Evolutionary conservation across 2,329 filamentous ascomycete genomes (phyloP).

Genomic region (Thermomyces lanuginosus): DNA sequence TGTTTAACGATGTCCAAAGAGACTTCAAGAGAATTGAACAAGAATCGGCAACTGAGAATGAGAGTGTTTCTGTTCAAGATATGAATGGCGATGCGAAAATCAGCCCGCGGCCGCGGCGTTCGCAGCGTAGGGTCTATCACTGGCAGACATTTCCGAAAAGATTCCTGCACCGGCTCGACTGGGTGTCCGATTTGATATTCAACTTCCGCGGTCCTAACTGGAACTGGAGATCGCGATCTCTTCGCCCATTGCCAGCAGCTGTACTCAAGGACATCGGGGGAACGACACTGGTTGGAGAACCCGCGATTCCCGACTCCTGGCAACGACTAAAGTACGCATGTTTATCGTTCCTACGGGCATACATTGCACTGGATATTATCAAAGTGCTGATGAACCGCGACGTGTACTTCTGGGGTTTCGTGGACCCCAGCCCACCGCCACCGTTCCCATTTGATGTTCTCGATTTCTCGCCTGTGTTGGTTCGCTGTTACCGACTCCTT

Average conservation of each 20-base stretch:
- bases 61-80: too few relatives aligned
- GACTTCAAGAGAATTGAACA: constrained; percentile 42
- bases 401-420: constrained; percentile 53
- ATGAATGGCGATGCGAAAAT: background rate
- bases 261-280: constrained; percentile 12
- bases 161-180: constrained; percentile 39
- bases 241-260: constrained; percentile 21
- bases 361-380: constrained; percentile 52
- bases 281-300: constrained; percentile 4
- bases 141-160: constrained; percentile 40
- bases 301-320: constrained; percentile 20
- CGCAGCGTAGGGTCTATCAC: constrained; percentile 17
- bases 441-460: constrained; percentile 29
- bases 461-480: constrained; percentile 27
- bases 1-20: constrained; percentile 39
- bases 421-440: constrained; percentile 32
- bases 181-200: constrained; percentile 40
- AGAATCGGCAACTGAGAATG: too few relatives aligned
- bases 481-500: constrained; percentile 41
- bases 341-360: constrained; percentile 37
- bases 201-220: constrained; percentile 45
- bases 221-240: constrained; percentile 39
- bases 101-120: background rate
- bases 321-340: constrained; percentile 34
- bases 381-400: constrained; percentile 57